A percentile compares a stretch with the other conserved stretches of the same genome.
Evolutionary conservation across 768 basidiomycete species (phyloP).

Genomic region (Hygrophorus pudorinus): DNA sequence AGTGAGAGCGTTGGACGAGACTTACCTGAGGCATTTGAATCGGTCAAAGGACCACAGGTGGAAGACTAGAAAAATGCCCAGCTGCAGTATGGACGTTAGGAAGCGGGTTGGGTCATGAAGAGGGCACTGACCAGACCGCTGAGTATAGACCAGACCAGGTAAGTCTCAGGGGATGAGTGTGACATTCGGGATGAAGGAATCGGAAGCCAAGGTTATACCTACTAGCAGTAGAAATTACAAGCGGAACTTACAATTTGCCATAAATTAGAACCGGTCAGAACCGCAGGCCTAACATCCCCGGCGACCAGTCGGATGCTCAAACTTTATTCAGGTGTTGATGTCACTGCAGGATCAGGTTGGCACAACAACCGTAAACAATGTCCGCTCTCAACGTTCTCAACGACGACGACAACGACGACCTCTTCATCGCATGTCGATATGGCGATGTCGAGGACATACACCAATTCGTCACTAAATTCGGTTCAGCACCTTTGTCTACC

Average conservation of each 20-base stretch:
- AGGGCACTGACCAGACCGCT: slow-evolving; percentile 35
- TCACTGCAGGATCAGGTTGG: no score
- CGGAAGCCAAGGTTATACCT: slow-evolving; percentile 4
- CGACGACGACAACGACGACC: slow-evolving; percentile 54
- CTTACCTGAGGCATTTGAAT: slow-evolving; percentile 63
- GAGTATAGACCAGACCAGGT: slow-evolving; percentile 55
- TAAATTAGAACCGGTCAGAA: neutral
- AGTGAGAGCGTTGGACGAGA: slow-evolving; percentile 9
- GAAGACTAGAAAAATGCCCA: slow-evolving; percentile 53
- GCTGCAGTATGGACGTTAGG: slow-evolving; percentile 23
- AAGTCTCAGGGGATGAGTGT: slow-evolving; percentile 50
- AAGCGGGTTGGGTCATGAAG: neutral
- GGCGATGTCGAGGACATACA: slow-evolving; percentile 78
- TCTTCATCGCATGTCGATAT: slow-evolving; percentile 79
- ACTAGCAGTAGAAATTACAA: slow-evolving; percentile 19
- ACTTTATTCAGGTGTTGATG: no score
- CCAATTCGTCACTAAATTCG: slow-evolving; percentile 51
- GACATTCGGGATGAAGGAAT: slow-evolving; percentile 36
- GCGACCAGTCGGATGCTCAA: no score
- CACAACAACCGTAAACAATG: neutral
- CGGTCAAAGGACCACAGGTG: slow-evolving; percentile 77
- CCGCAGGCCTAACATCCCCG: no score
- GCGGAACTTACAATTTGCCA: neutral
- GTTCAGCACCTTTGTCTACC: slow-evolving; percentile 33
- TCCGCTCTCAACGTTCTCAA: slow-evolving; percentile 9